Evolutionary conservation across 2,329 filamentous ascomycete species (phyloP).

Genomic region (Pseudocercospora eumusae): DNA sequence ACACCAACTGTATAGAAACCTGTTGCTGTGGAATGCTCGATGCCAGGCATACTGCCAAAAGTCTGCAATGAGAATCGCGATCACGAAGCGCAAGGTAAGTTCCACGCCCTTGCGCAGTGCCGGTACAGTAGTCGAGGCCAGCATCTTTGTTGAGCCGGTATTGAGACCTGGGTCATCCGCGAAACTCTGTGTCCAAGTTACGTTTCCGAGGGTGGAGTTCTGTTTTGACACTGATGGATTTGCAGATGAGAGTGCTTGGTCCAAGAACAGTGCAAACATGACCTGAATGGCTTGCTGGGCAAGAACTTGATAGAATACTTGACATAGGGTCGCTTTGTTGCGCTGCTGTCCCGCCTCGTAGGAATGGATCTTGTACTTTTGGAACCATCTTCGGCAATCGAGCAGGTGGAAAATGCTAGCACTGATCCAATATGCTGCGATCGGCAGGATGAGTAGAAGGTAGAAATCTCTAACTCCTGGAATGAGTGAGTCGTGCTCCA

Average conservation of each 20-base stretch:
- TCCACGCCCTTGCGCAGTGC: too few relatives aligned
- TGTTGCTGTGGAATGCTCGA: slow-evolving; percentile 8
- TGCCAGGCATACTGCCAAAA: slow-evolving; percentile 3
- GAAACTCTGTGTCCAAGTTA: background rate
- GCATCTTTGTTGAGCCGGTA: background rate
- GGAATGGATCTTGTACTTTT: slow-evolving; percentile 2
- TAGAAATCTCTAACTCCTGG: slow-evolving; percentile 38
- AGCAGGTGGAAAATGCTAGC: slow-evolving; percentile 3
- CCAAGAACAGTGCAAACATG: background rate
- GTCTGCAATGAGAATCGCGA: slow-evolving; percentile 5
- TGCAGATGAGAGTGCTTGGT: background rate
- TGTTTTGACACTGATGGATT: background rate
- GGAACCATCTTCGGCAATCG: slow-evolving; percentile 4
- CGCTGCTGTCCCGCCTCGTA: background rate
- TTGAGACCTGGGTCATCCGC: background rate
- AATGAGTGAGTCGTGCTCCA: background rate
- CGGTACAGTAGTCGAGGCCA: too few relatives aligned
- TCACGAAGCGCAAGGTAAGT: background rate
- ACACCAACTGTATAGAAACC: slow-evolving; percentile 10
- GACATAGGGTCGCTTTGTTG: background rate
- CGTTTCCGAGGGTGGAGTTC: background rate
- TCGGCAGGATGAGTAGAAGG: background rate
- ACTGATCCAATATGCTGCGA: slow-evolving; percentile 8
- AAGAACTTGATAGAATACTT: slow-evolving; percentile 8
- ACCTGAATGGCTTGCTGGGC: slow-evolving; percentile 9